phyloP scores from a whole-genome alignment of 73 alveolate genomes.

The Uronychia binucleata region DNA sequence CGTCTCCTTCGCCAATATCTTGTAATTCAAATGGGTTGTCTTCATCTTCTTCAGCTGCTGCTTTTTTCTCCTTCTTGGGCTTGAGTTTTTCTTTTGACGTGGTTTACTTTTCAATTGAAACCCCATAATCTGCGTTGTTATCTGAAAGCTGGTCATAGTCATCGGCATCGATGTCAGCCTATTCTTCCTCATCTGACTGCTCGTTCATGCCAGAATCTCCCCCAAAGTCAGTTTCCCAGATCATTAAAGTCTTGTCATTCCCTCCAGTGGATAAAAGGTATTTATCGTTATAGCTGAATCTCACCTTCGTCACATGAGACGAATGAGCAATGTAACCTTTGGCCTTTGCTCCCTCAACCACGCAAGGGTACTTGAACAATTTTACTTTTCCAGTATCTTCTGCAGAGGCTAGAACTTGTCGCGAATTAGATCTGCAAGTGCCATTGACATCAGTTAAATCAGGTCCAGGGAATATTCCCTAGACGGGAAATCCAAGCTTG shows the following conservation, averaged over 20 bases:
- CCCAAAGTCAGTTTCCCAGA: conserved; percentile 97
- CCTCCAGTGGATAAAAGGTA: conserved; percentile 95
- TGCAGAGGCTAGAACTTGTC: conserved; percentile 91
- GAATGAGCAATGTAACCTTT: conserved; percentile 97
- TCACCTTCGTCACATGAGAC: conserved; percentile 96
- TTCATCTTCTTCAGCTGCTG: conserved; percentile 46
- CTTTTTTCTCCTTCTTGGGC: conserved; percentile 57
- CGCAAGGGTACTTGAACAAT: conserved; percentile 95
- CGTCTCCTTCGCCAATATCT: conserved; percentile 92
- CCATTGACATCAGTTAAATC: conserved; percentile 94
- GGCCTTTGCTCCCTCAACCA: conserved; percentile 83
- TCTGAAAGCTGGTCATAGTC: conserved; percentile 11
- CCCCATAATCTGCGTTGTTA: conserved; percentile 56
- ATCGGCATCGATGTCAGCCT: not conserved
- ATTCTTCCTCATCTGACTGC: conserved; percentile 8
- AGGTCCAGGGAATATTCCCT: conserved; percentile 96
- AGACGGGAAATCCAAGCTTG: conserved; percentile 95
- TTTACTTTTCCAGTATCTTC: conserved; percentile 93
- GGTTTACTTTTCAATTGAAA: conserved; percentile 29
- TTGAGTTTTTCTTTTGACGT: conserved; percentile 39
- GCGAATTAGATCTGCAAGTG: conserved; percentile 80
- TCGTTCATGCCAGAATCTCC: conserved; percentile 27
- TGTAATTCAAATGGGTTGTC: conserved; percentile 79
- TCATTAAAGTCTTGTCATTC: conserved; percentile 95
- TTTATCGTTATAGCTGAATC: conserved; percentile 91